These are phyloP conservation scores for Didymella segeticola DNA, from an alignment of 2,329 filamentous ascomycete genomes.

Conservation along the genomic window DNA sequence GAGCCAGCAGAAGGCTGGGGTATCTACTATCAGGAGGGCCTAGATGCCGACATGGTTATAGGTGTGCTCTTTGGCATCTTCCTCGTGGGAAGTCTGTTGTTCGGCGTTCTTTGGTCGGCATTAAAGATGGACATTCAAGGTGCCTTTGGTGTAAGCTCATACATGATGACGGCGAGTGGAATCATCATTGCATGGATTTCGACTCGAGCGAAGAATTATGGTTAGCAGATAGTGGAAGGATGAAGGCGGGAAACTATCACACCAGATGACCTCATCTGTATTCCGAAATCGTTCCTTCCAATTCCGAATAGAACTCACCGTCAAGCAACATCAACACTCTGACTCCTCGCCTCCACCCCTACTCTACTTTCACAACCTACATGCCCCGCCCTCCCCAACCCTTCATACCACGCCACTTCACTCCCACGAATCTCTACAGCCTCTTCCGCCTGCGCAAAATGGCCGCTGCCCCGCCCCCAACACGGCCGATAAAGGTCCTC, in stretches of 20 bases:
- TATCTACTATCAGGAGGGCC: constrained; percentile 30
- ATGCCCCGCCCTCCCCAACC: background rate
- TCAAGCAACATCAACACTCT: background rate
- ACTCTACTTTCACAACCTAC: background rate
- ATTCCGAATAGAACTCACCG: constrained; percentile 4
- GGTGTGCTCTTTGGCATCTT: constrained; percentile 23
- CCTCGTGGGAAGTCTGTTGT: constrained; percentile 25
- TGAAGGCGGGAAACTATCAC: background rate
- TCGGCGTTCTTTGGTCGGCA: constrained; percentile 29
- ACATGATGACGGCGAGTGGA: constrained; percentile 10
- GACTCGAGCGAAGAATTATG: background rate
- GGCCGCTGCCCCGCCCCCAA: constrained; percentile 38
- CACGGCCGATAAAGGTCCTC: constrained; percentile 53
- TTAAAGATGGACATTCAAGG: constrained; percentile 33
- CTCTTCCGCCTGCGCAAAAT: constrained; percentile 38
- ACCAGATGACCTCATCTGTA: constrained; percentile 9
- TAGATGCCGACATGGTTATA: constrained; percentile 24
- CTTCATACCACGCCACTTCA: constrained; percentile 20
- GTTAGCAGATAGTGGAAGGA: background rate
- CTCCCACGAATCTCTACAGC: constrained; percentile 22
- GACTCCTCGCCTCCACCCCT: background rate
- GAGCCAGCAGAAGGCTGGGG: constrained; percentile 36
- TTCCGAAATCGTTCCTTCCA: constrained; percentile 6
- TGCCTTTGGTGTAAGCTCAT: constrained; percentile 32
- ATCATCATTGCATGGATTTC: background rate